Base-by-base conservation (phyloP, 352 stramenopile species). In the Nothophytophthora sp. region DNA sequence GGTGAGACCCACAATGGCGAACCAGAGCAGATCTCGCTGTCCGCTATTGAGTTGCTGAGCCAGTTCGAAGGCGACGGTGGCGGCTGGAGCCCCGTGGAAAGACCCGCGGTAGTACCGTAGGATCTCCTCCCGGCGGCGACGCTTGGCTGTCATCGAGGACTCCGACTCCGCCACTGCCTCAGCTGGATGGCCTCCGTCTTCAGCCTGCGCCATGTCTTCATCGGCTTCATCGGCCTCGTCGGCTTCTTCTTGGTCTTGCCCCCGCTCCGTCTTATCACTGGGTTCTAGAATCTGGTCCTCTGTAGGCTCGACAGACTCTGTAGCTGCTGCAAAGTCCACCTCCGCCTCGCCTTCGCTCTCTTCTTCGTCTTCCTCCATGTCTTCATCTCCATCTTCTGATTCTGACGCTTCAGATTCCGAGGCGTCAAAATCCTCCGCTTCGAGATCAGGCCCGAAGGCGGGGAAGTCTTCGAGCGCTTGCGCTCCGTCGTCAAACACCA, bases 1-100 rank as follows among this genome's bases (percentile, higher is more conserved):
- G 10, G 96, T 99, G 1, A 99, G 78, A 2, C 96, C 97, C 6
- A 99, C 82, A 58, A 98, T 98, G n/a, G 96, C 96, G 35, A 98
- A 92, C 97, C 97, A 99, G 9, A 99, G 70, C 43, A 98, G 49
- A 55, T 98, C 91, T 8, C 86, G 88, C 36, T 84, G 85, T 11
- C 79, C 76, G 25, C 72, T 86, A 49, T 96, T 96, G 39, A 95
- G 69, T 38, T 95, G 83, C 33, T 93, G 76, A 1, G 86, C 80
- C 20, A 97, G 53, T 42, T 94, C 73, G 33, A 86, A 95, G 23
- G 88, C 71, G n/a, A 97, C 72, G 1, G 79, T 81, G 5, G 88
- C 73, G 0, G 82, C 83, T 0, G 86, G 76, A 0, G 82, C 77
- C 16, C 85, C 83, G 39, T 87, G 75, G 58, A 91, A 98, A 8